Percentiles rank a stretch among this genome's conserved stretches.
Evolutionary conservation across 2,329 filamentous ascomycete species (phyloP).

Genomic region (Lachnellula willkommii): DNA sequence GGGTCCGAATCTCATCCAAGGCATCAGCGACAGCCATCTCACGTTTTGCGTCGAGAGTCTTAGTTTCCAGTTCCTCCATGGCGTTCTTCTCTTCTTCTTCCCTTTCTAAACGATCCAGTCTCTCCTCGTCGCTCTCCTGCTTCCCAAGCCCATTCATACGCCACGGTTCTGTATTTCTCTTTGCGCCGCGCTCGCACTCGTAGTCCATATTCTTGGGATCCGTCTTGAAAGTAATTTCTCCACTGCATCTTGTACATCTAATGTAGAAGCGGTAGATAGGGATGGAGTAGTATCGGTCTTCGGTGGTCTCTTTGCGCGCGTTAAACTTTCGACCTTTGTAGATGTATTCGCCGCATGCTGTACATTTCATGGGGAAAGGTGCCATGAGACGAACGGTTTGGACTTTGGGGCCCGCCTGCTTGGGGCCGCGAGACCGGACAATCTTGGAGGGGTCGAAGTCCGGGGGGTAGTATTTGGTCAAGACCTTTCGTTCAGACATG

Average conservation of each 20-base stretch:
- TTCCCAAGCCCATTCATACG: slow-evolving; percentile 48
- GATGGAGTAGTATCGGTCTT: slow-evolving; percentile 84
- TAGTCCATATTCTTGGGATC: slow-evolving; percentile 97
- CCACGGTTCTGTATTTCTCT: slow-evolving; percentile 93
- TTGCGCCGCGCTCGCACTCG: slow-evolving; percentile 69
- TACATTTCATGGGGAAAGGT: slow-evolving; percentile 76
- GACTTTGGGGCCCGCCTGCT: slow-evolving; percentile 69
- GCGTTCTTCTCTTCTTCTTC: slow-evolving; percentile 80
- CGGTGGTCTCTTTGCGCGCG: slow-evolving; percentile 84
- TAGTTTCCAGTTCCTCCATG: slow-evolving; percentile 92
- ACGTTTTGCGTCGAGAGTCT: slow-evolving; percentile 84
- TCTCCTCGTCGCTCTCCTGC: slow-evolving; percentile 81
- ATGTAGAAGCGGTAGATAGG: slow-evolving; percentile 89
- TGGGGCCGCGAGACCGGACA: slow-evolving; percentile 61
- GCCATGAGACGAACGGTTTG: slow-evolving; percentile 89
- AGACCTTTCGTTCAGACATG: slow-evolving; percentile 85
- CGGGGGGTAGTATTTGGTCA: slow-evolving; percentile 61
- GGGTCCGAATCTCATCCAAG: slow-evolving; percentile 84
- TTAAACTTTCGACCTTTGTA: slow-evolving; percentile 96
- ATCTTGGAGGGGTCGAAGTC: slow-evolving; percentile 87
- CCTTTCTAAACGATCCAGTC: slow-evolving; percentile 74
- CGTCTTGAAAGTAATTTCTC: slow-evolving; percentile 87
- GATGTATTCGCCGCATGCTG: slow-evolving; percentile 68
- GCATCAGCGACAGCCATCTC: slow-evolving; percentile 98
- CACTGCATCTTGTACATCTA: slow-evolving; percentile 77